Evolutionary conservation across 2,329 filamentous ascomycete genomes (phyloP).

Genomic region (Xylariaceae sp.): DNA sequence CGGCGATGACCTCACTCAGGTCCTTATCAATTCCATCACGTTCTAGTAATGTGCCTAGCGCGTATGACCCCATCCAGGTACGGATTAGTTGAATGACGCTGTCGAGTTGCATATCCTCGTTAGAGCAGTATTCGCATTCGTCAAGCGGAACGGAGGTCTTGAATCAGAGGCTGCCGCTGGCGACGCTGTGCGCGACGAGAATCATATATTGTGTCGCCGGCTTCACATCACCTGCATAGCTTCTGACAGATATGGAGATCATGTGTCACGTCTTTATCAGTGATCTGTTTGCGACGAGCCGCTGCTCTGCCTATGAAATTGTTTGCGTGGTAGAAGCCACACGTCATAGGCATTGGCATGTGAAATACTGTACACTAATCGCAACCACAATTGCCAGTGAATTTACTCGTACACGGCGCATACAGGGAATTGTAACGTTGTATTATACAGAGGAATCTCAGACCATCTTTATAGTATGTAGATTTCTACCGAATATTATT

Average conservation of each 20-base stretch:
- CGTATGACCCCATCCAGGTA: neutral
- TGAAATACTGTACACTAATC: neutral
- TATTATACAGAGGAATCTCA: too few species aligned
- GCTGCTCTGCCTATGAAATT: neutral
- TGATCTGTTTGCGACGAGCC: neutral
- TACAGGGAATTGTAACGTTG: too few species aligned
- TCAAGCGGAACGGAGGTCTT: neutral
- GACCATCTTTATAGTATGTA: too few species aligned
- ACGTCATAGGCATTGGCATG: neutral
- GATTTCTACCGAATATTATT: too few species aligned
- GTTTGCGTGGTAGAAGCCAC: neutral
- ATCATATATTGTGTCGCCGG: too few species aligned
- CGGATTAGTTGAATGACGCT: neutral
- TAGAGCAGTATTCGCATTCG: neutral
- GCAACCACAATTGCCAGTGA: neutral
- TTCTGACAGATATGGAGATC: neutral
- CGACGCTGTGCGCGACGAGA: neutral
- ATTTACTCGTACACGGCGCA: too few species aligned
- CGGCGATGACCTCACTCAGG: neutral
- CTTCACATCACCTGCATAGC: too few species aligned
- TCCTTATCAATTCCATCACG: neutral
- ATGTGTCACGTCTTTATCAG: neutral
- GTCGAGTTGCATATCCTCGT: neutral
- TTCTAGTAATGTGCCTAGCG: neutral
- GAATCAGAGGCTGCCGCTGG: neutral